Base-by-base conservation (phyloP, 1,139 yeast genomes). In the Candida tetrigidarum region DNA sequence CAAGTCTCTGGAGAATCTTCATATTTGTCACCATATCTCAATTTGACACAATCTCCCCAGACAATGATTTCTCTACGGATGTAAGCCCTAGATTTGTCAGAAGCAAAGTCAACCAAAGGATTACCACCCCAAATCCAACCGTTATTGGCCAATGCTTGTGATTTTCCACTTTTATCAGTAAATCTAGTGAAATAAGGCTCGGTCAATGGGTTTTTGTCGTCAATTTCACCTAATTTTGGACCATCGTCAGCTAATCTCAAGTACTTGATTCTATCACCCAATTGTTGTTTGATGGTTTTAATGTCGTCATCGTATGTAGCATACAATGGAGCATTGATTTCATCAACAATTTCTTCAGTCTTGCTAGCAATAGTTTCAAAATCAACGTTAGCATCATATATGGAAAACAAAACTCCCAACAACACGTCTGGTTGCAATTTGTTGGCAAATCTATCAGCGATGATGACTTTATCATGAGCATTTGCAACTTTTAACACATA, bases 101-200 rank as follows among this genome's bases (percentile, higher is more conserved):
- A 87, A 0, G 98, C 99, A 75, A 92, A 93, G 63, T 93, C 98
- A 5, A 90, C 85, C 49, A 92, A 67, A 2, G 98, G 97, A 55
- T 92, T 86, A 11, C 97, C 97, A 44, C 91, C 93, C 99, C 99
- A 93, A 46, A 93, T 91, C 98, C 98, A 93, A 37, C 99, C 99
- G 59, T 93, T 93, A 60, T 93, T 93, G 5, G 97, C 98, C 49
- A 93, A 70, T 1, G 92, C 89, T 70, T 82, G 83, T 1, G 74
- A 66, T 39, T 76, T 73, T 3, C 90, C 92, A 39, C 76, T 69
- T 38, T 76, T 70, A 9, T 68, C 66, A 2, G 58, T 64, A 54
- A 92, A 81, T 48, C 91, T 73, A 2, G 98, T 90, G 63, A 93
- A 93, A 63, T 92, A 93, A 3, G 91, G 83, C 62, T 93, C 98